Conservation (phyloP, 2,329 filamentous ascomycete genomes). For the Pyrenophora graminea region DNA sequence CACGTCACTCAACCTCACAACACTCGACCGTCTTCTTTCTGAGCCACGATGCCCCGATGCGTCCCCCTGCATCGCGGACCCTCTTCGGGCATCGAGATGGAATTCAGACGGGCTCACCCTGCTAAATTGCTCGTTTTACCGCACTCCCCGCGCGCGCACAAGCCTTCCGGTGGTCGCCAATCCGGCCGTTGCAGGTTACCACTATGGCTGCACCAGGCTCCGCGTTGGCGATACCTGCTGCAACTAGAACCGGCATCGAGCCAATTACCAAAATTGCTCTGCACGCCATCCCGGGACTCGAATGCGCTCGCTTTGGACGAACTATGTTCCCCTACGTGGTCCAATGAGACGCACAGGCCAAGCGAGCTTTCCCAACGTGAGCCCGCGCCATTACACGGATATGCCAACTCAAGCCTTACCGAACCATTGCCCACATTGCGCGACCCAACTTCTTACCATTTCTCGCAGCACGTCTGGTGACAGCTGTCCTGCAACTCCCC, state of each 20-base stretch:
- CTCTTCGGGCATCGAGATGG: constrained; percentile 26
- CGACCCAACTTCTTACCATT: constrained; percentile 30
- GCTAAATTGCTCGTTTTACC: constrained; percentile 23
- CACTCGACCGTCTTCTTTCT: constrained; percentile 19
- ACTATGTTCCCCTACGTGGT: constrained; percentile 42
- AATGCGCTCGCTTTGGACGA: constrained; percentile 35
- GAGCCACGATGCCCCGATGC: constrained; percentile 25
- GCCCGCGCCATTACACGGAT: constrained; percentile 32
- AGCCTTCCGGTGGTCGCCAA: constrained; percentile 19
- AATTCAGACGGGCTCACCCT: constrained; percentile 22
- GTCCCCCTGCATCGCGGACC: constrained; percentile 36
- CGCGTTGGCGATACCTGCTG: constrained; percentile 30
- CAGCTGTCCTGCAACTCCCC: constrained; percentile 34
- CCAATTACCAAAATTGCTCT: constrained; percentile 31
- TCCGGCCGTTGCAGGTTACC: constrained; percentile 24
- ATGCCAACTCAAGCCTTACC: constrained; percentile 40
- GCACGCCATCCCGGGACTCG: constrained; percentile 25
- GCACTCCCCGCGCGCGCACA: constrained; percentile 28
- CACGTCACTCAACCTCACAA: constrained; percentile 40
- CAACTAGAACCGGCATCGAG: constrained; percentile 30
- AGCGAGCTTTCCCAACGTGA: constrained; percentile 27
- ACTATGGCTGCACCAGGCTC: constrained; percentile 33
- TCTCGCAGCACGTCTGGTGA: constrained; percentile 39
- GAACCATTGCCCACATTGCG: constrained; percentile 30
- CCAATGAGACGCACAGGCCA: constrained; percentile 40